These are phyloP conservation scores for Hordeum pubiflorum DNA, from an alignment of 202 grass and related monocot species.

Conservation along the genomic window DNA sequence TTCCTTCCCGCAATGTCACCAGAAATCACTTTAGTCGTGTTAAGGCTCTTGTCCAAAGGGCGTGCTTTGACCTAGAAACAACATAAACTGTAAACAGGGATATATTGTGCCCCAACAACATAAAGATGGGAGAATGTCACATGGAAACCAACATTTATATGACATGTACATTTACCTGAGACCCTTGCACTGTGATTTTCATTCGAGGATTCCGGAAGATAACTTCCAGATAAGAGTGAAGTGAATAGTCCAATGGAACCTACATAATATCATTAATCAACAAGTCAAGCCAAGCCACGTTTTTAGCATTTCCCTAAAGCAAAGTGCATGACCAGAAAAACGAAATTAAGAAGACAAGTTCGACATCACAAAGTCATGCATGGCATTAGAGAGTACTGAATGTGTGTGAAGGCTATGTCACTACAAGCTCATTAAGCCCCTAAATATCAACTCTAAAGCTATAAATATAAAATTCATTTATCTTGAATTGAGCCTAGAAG, in stretches of 20 bases:
- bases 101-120: slow-evolving; percentile 14
- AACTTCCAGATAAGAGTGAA: slow-evolving; percentile 78
- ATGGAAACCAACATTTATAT: background rate
- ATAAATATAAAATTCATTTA: slow-evolving; percentile 10
- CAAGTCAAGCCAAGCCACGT: background rate
- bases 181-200: slow-evolving; percentile 72
- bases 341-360: background rate
- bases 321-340: background rate
- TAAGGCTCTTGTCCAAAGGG: slow-evolving; percentile 69
- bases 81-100: slow-evolving; percentile 12
- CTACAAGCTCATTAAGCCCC: background rate
- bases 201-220: slow-evolving; percentile 88
- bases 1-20: slow-evolving; percentile 55
- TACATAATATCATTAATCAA: slow-evolving; percentile 27
- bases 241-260: slow-evolving; percentile 87
- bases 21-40: slow-evolving; percentile 63
- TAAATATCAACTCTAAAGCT: background rate
- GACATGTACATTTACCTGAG: slow-evolving; percentile 42
- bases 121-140: background rate
- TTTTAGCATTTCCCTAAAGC: background rate
- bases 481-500: background rate
- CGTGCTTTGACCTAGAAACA: slow-evolving; percentile 52
- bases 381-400: slow-evolving; percentile 1
- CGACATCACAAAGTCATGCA: slow-evolving; percentile 2
- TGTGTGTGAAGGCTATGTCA: background rate